These are phyloP conservation scores for Rubia tinctorum DNA, from an alignment of 305 asterid species.

Conservation along the genomic window DNA sequence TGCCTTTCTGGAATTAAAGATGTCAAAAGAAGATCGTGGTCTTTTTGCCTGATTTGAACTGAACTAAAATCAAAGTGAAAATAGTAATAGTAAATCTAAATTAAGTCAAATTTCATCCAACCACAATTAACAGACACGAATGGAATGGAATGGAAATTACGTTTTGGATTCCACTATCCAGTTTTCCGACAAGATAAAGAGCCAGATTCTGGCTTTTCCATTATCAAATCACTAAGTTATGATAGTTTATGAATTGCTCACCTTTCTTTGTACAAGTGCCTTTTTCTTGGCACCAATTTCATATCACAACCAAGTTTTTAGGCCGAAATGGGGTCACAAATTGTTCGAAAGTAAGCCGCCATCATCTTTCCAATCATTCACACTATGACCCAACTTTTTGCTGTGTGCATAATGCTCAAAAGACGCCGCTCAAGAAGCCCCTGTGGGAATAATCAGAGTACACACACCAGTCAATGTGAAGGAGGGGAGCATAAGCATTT, in stretches of 20 bases:
- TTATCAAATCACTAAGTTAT: background rate
- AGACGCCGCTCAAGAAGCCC: slow-evolving; percentile 74
- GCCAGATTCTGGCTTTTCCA: background rate
- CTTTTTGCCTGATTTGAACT: too few species aligned
- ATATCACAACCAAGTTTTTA: background rate
- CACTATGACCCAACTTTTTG: background rate
- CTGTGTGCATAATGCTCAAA: slow-evolving; percentile 26
- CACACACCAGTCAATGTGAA: background rate
- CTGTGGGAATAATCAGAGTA: slow-evolving; percentile 30
- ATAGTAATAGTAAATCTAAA: too few species aligned
- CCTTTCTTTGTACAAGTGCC: background rate
- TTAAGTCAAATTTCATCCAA: too few species aligned
- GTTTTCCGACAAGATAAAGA: background rate
- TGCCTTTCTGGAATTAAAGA: background rate
- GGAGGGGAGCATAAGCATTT: background rate
- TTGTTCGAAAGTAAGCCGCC: background rate
- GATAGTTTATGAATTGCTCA: background rate
- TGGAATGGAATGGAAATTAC: background rate
- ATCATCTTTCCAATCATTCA: background rate
- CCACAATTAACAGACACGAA: too few species aligned
- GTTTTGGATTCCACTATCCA: background rate
- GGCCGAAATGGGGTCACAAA: background rate
- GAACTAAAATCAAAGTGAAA: too few species aligned
- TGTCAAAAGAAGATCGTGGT: too few species aligned
- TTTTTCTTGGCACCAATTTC: background rate